Conservation (phyloP, 2,329 filamentous ascomycete species). For the Exophiala sp. region DNA sequence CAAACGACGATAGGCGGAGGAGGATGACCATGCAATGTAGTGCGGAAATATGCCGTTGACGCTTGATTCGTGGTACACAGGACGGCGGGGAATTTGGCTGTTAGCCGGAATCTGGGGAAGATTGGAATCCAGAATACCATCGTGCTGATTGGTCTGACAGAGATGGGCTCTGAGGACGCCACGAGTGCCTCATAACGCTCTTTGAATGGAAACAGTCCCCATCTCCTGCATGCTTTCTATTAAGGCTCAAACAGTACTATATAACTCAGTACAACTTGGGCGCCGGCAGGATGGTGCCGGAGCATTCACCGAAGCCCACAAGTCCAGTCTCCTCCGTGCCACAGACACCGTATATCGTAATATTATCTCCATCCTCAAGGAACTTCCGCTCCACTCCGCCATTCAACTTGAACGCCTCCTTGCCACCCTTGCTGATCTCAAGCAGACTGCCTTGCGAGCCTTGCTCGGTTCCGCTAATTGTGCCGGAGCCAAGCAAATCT, state of each 20-base stretch:
- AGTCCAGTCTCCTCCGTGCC: constrained; percentile 60
- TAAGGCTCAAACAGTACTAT: not conserved
- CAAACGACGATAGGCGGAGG: no score
- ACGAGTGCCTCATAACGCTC: not conserved
- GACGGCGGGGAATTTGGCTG: no score
- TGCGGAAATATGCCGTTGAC: no score
- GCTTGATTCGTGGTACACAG: no score
- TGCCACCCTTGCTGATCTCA: constrained; percentile 69
- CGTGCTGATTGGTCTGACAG: not conserved
- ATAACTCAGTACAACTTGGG: constrained; percentile 20
- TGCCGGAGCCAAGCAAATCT: constrained; percentile 74
- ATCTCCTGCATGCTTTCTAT: not conserved
- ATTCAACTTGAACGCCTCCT: constrained; percentile 58
- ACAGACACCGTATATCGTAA: constrained; percentile 64
- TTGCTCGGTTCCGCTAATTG: constrained; percentile 64
- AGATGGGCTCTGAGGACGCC: not conserved
- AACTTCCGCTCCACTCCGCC: constrained; percentile 67
- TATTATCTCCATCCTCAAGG: constrained; percentile 69
- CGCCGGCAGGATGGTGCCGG: constrained; percentile 58
- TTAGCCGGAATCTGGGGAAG: not conserved
- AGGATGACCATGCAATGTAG: no score
- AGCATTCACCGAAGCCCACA: constrained; percentile 74
- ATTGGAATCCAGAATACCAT: no score
- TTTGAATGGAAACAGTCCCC: not conserved
- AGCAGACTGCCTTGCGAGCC: constrained; percentile 64